Conservation (phyloP, 805 yeast species). For the Jamesozyma rosinii region DNA sequence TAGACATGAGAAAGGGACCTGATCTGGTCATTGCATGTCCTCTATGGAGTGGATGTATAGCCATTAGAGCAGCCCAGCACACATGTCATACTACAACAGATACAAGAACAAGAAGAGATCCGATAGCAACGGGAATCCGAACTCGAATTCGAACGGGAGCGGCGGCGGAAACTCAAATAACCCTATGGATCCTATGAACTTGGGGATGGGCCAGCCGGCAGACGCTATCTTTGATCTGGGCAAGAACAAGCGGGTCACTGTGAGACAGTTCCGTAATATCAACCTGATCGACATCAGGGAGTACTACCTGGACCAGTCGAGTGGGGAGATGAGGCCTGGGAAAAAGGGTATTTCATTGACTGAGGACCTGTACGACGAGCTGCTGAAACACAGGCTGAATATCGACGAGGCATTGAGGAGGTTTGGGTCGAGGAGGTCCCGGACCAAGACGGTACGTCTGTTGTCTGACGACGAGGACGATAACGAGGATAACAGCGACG, state of each 20-base stretch:
- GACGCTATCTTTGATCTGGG: constrained; percentile 38
- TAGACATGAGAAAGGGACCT: no score
- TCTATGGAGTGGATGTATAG: no score
- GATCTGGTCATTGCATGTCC: no score
- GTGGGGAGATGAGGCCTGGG: constrained; percentile 66
- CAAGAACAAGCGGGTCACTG: constrained; percentile 59
- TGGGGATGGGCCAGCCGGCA: constrained; percentile 14
- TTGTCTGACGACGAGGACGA: constrained; percentile 27
- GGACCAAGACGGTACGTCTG: constrained; percentile 24
- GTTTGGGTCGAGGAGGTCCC: constrained; percentile 29
- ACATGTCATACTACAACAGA: constrained; percentile 28
- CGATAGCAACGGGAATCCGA: constrained; percentile 5
- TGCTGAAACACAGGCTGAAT: constrained; percentile 28
- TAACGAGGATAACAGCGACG: constrained; percentile 10
- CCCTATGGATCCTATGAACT: constrained; percentile 1
- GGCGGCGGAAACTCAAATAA: constrained; percentile 3
- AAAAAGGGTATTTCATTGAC: constrained; percentile 47
- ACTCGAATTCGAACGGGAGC: neutral
- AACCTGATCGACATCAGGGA: constrained; percentile 78
- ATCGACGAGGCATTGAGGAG: constrained; percentile 32
- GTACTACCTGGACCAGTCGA: constrained; percentile 51
- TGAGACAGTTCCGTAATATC: constrained; percentile 58
- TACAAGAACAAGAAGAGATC: constrained; percentile 21
- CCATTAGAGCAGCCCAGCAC: no score
- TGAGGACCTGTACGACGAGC: constrained; percentile 31